Evolutionary conservation across 2,329 filamentous ascomycete genomes (phyloP), one percentile per base, ranked within the genome.

Genomic region (Diaporthe destruens): DNA sequence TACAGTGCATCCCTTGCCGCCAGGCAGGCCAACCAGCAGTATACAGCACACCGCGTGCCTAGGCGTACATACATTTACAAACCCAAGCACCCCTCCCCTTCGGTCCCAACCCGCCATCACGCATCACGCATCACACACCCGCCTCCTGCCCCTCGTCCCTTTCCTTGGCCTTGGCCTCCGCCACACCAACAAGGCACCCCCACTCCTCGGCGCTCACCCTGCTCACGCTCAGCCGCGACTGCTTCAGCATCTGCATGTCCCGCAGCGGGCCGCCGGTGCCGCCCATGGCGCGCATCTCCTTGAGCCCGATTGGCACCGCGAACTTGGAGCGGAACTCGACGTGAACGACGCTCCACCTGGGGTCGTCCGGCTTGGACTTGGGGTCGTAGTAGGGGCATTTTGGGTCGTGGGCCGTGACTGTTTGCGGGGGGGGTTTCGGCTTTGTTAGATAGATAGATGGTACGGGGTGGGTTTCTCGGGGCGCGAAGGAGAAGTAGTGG

Each of bases 301-400:
- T 88, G 67, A 98, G 87, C 6, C 88, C 87, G 71, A 98, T 88
- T 0, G 91, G 88, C 18, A 90, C 86, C 1, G 86, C 85, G 77
- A 98, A 95, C 82, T 98, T 98, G 80, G 90, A 91, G 72, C 93
- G 90, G 80, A 97, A 98, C 78, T 92, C 88, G 61, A 98, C 96
- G 74, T 97, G 93, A 1, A 98, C 96, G 23, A 96, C 89, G 69
- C 91, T 94, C 96, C 96, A 99, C 78, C 91, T 94, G 0, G 92
- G 93, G 66, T 91, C 89, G 2, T 89, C 86, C 69, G 88, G 85
- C 76, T 89, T 91, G 1, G 93, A 94, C 69, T 92, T 92, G 1
- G 91, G 83, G 79, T 98, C 96, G 80, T 95, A 97, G 83, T 98
- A 98, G 0, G 94, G 92, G 71, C 92, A 89, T 59, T 88, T 85